Conservation (phyloP, 2,329 filamentous ascomycete genomes). For the Camillea tinctor region DNA sequence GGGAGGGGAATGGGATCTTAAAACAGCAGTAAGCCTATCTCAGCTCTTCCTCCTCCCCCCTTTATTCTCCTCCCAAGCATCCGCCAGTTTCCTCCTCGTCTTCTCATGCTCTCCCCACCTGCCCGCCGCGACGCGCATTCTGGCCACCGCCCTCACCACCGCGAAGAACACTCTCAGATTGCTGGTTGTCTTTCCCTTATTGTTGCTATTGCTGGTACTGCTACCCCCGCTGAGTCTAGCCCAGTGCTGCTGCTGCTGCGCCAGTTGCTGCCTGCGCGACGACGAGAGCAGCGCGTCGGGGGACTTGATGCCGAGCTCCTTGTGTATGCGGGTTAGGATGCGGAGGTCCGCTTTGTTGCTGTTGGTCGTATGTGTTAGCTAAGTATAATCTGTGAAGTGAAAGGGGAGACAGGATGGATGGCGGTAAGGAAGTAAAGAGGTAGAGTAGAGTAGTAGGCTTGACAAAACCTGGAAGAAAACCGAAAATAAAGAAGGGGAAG, state of each 20-base stretch:
- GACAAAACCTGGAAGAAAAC: not conserved
- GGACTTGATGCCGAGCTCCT: constrained; percentile 45
- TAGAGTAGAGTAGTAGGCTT: not conserved
- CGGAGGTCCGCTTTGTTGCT: constrained; percentile 92
- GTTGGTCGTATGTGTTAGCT: no score
- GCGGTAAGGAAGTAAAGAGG: not conserved
- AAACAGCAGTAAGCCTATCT: no score
- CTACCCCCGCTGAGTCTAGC: not conserved
- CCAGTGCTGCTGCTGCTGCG: not conserved
- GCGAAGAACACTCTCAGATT: constrained; percentile 46
- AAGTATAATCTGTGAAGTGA: no score
- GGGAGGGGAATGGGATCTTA: no score
- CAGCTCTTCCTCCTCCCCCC: constrained; percentile 10
- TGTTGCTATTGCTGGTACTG: constrained; percentile 9
- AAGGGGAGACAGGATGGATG: constrained; percentile 5
- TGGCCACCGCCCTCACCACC: constrained; percentile 53
- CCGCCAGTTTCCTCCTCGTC: constrained; percentile 47
- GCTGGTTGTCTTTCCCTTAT: constrained; percentile 6
- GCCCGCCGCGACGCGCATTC: constrained; percentile 47
- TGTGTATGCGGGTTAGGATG: constrained; percentile 80
- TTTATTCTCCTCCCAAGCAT: constrained; percentile 42
- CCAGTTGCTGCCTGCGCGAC: not conserved
- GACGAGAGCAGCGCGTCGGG: constrained; percentile 27
- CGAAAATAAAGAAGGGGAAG: constrained; percentile 5
- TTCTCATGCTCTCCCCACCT: constrained; percentile 53